Percentiles rank a stretch among this genome's conserved stretches.
These are phyloP conservation scores for Ophiostoma sp. DNA, from an alignment of 2,329 filamentous ascomycete species.

Conservation along the genomic window DNA sequence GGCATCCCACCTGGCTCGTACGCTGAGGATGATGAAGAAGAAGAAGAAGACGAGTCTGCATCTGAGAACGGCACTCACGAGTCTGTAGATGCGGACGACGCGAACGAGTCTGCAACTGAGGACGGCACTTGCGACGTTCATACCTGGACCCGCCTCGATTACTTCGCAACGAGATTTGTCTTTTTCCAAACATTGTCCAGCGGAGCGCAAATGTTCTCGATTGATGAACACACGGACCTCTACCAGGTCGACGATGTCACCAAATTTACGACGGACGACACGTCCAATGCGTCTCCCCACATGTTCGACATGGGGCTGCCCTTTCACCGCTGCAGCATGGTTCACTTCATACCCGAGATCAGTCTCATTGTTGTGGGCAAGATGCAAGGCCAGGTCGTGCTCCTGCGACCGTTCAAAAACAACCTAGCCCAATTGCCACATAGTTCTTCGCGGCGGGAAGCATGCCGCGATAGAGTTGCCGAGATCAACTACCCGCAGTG, in stretches of 20 bases:
- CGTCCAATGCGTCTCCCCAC: background rate
- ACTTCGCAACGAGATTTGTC: background rate
- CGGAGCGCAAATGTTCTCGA: background rate
- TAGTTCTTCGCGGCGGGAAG: background rate
- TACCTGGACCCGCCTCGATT: conserved; percentile 10
- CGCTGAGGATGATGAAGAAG: background rate
- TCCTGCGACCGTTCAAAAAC: conserved; percentile 54
- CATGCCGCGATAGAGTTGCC: background rate
- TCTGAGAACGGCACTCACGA: background rate
- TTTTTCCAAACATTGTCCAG: conserved; percentile 1
- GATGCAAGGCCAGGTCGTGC: conserved; percentile 58
- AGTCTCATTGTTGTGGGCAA: conserved; percentile 63
- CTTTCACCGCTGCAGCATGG: conserved; percentile 52
- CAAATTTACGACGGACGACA: background rate
- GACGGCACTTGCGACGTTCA: background rate
- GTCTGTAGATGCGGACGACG: no score
- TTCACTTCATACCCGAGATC: conserved; percentile 61
- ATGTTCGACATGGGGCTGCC: conserved; percentile 33
- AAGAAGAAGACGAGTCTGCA: conserved; percentile 28
- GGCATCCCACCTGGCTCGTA: no score
- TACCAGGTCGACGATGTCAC: conserved; percentile 1
- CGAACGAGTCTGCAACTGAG: background rate
- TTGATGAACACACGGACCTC: background rate
- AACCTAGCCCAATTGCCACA: background rate
- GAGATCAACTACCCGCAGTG: background rate